These are phyloP conservation scores for Delitschia confertaspora DNA, from an alignment of 495 filamentous ascomycete genomes.

Conservation along the genomic window DNA sequence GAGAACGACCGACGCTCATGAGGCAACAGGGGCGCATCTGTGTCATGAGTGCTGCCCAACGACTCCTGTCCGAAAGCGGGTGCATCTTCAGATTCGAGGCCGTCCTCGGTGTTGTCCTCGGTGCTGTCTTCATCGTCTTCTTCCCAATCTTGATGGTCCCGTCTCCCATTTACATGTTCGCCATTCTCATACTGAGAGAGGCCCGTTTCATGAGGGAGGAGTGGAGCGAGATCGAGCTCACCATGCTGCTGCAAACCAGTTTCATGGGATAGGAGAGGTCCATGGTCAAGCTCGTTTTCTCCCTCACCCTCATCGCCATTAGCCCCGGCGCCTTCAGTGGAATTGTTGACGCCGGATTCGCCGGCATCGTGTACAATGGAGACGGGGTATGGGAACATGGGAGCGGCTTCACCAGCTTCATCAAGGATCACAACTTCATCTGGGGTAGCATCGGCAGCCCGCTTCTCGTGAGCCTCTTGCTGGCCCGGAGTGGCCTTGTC, in stretches of 20 bases:
- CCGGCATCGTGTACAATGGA: neutral
- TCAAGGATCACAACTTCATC: slow-evolving; percentile 20
- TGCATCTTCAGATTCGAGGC: slow-evolving; percentile 4
- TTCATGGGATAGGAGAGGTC: slow-evolving; percentile 3
- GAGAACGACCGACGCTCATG: slow-evolving; percentile 2
- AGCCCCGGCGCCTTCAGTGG: neutral
- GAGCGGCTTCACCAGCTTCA: neutral
- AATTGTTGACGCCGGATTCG: neutral
- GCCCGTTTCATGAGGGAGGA: neutral
- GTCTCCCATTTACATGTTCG: neutral
- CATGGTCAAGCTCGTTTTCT: slow-evolving; percentile 7
- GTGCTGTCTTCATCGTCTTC: neutral
- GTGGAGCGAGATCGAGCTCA: neutral
- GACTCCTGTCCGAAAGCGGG: slow-evolving; percentile 3
- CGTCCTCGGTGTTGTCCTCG: neutral
- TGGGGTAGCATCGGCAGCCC: slow-evolving; percentile 25
- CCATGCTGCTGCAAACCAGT: slow-evolving; percentile 2
- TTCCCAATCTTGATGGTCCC: neutral
- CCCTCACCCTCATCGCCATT: neutral
- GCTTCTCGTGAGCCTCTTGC: slow-evolving; percentile 26
- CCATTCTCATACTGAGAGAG: neutral
- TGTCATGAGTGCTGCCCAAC: neutral
- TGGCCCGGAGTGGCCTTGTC: slow-evolving; percentile 19
- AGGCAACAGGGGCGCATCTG: slow-evolving; percentile 7
- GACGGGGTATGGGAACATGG: slow-evolving; percentile 1